phyloP scores from a whole-genome alignment of 2,329 filamentous ascomycete species.

The Aspergillus intermedius region DNA sequence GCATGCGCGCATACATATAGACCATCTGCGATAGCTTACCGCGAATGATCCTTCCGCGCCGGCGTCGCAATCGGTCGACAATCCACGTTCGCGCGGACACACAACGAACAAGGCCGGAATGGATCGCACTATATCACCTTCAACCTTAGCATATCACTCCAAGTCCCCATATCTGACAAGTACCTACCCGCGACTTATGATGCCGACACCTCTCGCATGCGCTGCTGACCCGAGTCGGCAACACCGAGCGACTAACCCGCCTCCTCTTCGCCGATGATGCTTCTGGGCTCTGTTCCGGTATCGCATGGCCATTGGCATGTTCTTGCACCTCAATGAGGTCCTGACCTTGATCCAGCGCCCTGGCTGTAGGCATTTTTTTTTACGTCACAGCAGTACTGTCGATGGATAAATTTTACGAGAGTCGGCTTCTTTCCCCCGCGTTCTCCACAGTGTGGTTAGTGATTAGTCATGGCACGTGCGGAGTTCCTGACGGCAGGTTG shows the following conservation, averaged over 20 bases:
- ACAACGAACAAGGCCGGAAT: slow-evolving; percentile 29
- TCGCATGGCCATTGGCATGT: slow-evolving; percentile 7
- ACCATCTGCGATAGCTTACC: slow-evolving; percentile 2
- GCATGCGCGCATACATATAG: neutral
- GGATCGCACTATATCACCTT: slow-evolving; percentile 23
- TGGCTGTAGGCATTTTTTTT: too few species aligned
- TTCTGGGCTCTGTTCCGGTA: neutral
- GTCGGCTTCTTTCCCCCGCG: neutral
- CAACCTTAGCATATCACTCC: neutral
- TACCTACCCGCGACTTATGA: slow-evolving; percentile 24
- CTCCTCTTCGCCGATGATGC: slow-evolving; percentile 1
- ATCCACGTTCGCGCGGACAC: slow-evolving; percentile 22
- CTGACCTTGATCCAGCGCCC: slow-evolving; percentile 17
- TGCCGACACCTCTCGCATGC: slow-evolving; percentile 25
- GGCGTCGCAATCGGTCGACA: slow-evolving; percentile 8
- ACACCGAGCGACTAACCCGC: slow-evolving; percentile 1
- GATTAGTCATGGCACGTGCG: slow-evolving; percentile 9
- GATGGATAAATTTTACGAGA: neutral
- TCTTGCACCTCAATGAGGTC: slow-evolving; percentile 5
- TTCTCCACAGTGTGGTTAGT: slow-evolving; percentile 15
- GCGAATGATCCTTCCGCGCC: slow-evolving; percentile 3
- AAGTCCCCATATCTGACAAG: neutral
- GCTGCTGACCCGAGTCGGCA: slow-evolving; percentile 22
- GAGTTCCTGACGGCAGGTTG: slow-evolving; percentile 7
- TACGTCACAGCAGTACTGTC: neutral